Evolutionary conservation across 2,329 filamentous ascomycete genomes (phyloP).

Genomic region (Fusarium kyushuense): DNA sequence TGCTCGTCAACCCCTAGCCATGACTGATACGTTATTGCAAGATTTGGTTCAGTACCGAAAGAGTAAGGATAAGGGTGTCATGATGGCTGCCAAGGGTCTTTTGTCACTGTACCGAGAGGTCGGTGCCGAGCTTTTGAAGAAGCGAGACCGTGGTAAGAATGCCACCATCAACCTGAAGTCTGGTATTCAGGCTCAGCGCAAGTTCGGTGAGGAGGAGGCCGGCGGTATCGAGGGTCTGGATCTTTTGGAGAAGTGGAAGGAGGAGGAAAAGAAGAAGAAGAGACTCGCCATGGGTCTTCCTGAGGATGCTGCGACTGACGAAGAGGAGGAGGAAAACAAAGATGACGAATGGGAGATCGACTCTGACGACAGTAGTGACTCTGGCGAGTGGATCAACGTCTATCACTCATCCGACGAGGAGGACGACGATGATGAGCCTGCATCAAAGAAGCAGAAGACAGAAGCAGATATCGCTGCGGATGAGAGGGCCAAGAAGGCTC

Average conservation of each 20-base stretch:
- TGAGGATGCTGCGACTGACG: slow-evolving; percentile 71
- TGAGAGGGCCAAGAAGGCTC: slow-evolving; percentile 56
- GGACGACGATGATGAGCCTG: slow-evolving; percentile 74
- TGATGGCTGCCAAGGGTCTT: slow-evolving; percentile 96
- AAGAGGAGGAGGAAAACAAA: slow-evolving; percentile 68
- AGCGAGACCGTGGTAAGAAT: slow-evolving; percentile 90
- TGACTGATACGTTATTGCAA: slow-evolving; percentile 94
- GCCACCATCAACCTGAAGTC: slow-evolving; percentile 84
- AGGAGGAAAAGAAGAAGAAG: slow-evolving; percentile 83
- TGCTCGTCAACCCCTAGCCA: slow-evolving; percentile 91
- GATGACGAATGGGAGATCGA: slow-evolving; percentile 72
- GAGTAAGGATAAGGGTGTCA: slow-evolving; percentile 98
- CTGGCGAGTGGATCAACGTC: slow-evolving; percentile 94
- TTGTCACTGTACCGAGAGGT: slow-evolving; percentile 92
- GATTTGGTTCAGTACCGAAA: slow-evolving; percentile 96
- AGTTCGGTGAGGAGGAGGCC: slow-evolving; percentile 83
- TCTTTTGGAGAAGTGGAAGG: slow-evolving; percentile 91
- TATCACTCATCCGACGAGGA: slow-evolving; percentile 83
- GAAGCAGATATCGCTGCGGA: slow-evolving; percentile 51
- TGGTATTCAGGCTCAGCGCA: slow-evolving; percentile 79
- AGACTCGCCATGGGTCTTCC: slow-evolving; percentile 75
- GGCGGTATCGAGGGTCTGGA: slow-evolving; percentile 94
- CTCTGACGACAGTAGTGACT: slow-evolving; percentile 73
- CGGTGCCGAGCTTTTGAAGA: slow-evolving; percentile 87
- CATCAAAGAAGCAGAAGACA: slow-evolving; percentile 60